phyloP scores from a whole-genome alignment of 371 early-diverging fungal genomes.

The Syncephalastrum contaminatum region DNA sequence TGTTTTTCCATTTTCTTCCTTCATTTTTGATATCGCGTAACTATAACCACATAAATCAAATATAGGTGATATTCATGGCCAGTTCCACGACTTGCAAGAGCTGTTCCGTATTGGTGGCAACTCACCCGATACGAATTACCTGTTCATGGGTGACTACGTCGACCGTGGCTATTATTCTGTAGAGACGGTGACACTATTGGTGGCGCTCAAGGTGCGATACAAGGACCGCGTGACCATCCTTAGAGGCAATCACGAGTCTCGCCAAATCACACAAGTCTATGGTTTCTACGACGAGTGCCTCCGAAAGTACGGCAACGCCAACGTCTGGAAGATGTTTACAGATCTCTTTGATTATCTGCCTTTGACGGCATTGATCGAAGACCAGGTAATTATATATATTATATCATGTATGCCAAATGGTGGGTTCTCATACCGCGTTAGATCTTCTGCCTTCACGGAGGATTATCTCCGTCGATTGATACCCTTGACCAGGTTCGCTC shows the following conservation, averaged over 20 bases:
- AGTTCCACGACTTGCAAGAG: slow-evolving; percentile 98
- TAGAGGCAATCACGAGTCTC: slow-evolving; percentile 98
- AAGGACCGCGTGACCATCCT: slow-evolving; percentile 97
- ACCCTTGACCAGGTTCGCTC: slow-evolving; percentile 98
- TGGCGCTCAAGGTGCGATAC: slow-evolving; percentile 94
- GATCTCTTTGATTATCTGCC: slow-evolving; percentile 98
- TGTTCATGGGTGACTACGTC: slow-evolving; percentile 99
- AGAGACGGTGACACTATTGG: slow-evolving; percentile 94
- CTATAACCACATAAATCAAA: too few relatives aligned
- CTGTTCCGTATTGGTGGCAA: slow-evolving; percentile 98
- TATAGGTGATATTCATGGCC: slow-evolving; percentile 93
- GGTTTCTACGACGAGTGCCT: slow-evolving; percentile 96
- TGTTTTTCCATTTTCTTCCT: slow-evolving; percentile 2
- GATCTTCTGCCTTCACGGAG: slow-evolving; percentile 99
- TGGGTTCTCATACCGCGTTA: slow-evolving; percentile 5
- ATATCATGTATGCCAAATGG: neutral
- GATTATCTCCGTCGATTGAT: slow-evolving; percentile 95
- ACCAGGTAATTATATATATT: slow-evolving; percentile 25
- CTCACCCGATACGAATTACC: slow-evolving; percentile 96
- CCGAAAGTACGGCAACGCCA: slow-evolving; percentile 96
- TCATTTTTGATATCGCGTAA: neutral
- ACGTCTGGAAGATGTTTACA: slow-evolving; percentile 99
- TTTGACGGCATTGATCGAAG: slow-evolving; percentile 86
- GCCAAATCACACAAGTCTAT: slow-evolving; percentile 99
- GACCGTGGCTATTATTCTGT: slow-evolving; percentile 99